phyloP scores from a whole-genome alignment of 305 asterid genomes.

The Rubia tinctorum region DNA sequence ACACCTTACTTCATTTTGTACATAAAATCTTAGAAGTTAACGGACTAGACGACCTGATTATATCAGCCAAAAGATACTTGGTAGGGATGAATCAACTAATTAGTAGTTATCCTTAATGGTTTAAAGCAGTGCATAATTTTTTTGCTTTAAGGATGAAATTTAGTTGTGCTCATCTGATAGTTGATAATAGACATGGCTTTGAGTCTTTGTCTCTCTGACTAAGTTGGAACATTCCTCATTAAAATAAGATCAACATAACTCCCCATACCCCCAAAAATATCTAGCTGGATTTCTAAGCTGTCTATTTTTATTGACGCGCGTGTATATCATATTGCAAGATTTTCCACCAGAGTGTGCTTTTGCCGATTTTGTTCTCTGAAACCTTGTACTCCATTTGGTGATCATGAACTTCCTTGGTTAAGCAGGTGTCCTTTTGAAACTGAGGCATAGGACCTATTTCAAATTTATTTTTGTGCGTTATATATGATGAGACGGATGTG shows the following conservation, averaged over 20 bases:
- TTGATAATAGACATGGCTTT: not conserved
- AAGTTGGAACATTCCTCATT: not conserved
- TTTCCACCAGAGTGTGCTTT: conserved; percentile 85
- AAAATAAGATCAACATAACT: not conserved
- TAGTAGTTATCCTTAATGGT: not conserved
- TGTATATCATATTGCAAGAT: conserved; percentile 56
- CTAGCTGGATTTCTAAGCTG: not conserved
- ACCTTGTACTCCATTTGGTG: conserved; percentile 87
- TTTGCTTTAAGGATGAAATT: not conserved
- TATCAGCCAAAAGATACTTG: not conserved
- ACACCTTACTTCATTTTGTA: not conserved
- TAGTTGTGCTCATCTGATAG: not conserved
- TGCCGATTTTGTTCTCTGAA: conserved; percentile 84
- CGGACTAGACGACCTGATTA: not conserved
- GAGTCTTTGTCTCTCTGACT: too few species aligned
- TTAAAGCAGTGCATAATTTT: not conserved
- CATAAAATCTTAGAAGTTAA: not conserved
- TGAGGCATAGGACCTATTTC: conserved; percentile 13
- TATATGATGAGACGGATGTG: not conserved
- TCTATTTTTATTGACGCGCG: conserved; percentile 10
- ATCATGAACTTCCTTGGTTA: conserved; percentile 86
- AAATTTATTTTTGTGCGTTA: conserved; percentile 10
- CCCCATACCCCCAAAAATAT: not conserved
- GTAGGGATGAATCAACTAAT: not conserved
- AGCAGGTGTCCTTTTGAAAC: conserved; percentile 11